Conservation (phyloP, 352 stramenopile genomes). For the Pythium periplocum region DNA sequence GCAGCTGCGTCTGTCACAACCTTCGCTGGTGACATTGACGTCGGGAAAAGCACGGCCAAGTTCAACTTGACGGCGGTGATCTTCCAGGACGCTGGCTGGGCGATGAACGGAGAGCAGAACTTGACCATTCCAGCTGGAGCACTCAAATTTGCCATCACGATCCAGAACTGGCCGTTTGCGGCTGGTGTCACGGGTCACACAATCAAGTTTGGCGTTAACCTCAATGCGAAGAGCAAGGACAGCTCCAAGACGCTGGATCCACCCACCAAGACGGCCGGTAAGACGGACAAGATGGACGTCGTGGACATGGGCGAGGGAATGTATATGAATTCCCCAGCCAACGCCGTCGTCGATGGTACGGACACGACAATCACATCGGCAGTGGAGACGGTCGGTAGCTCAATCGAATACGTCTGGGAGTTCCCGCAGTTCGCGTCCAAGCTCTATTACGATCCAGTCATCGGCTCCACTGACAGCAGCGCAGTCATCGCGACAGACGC, state of each 20-base stretch:
- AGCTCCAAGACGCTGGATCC: neutral
- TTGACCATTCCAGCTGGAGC: conserved; percentile 28
- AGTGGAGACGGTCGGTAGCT: conserved; percentile 8
- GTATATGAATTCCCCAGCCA: conserved; percentile 18
- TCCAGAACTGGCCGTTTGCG: conserved; percentile 26
- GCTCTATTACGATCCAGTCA: conserved; percentile 52
- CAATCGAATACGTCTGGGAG: conserved; percentile 28
- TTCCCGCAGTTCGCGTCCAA: conserved; percentile 30
- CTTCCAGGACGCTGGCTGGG: conserved; percentile 20
- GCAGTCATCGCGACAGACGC: neutral
- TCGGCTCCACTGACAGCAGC: conserved; percentile 12
- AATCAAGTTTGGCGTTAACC: conserved; percentile 21
- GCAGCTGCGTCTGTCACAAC: conserved; percentile 22
- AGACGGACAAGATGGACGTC: conserved; percentile 15
- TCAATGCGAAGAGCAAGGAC: conserved; percentile 20
- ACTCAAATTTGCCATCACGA: conserved; percentile 37
- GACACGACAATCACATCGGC: conserved; percentile 22
- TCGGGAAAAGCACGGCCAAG: neutral
- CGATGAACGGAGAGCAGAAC: conserved; percentile 25
- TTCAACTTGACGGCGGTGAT: conserved; percentile 40
- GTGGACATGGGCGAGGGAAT: conserved; percentile 13
- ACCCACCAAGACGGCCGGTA: neutral
- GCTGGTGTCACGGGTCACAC: conserved; percentile 10
- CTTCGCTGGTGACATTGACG: conserved; percentile 15
- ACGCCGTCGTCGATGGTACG: conserved; percentile 10